phyloP scores from a whole-genome alignment of 176 grass and related monocot species.

The Aegilops speltoides region DNA sequence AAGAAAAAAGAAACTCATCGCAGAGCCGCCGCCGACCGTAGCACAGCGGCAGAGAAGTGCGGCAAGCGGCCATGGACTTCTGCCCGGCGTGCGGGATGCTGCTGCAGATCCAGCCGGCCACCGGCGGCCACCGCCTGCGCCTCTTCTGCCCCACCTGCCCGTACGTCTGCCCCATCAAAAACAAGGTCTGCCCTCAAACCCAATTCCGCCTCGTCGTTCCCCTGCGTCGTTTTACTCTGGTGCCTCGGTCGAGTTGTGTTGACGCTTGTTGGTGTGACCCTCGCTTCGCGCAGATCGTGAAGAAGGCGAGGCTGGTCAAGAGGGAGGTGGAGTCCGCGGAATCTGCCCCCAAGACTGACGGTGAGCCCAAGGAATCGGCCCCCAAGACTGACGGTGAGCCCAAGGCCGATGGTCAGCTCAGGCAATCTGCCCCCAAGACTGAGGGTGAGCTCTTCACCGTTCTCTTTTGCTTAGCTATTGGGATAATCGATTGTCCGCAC shows the following conservation, averaged over 20 bases:
- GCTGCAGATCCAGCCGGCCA: conserved; percentile 68
- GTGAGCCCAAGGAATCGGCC: conserved; percentile 52
- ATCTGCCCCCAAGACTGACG: conserved; percentile 39
- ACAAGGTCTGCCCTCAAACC: conserved; percentile 46
- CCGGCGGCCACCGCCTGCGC: conserved; percentile 45
- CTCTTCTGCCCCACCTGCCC: conserved; percentile 74
- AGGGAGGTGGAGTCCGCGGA: conserved; percentile 71
- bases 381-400: conserved; percentile 44
- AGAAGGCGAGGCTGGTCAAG: conserved; percentile 51
- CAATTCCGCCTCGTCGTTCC: background rate
- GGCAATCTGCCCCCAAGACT: conserved; percentile 55
- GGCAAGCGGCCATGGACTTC: conserved; percentile 67
- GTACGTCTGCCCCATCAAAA: conserved; percentile 56
- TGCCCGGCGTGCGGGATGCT: conserved; percentile 67
- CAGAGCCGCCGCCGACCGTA: background rate
- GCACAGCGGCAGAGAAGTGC: background rate
- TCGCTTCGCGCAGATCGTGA: conserved; percentile 55
- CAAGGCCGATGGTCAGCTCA: conserved; percentile 40
- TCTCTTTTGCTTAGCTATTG: background rate
- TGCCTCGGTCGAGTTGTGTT: background rate
- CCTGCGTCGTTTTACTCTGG: background rate
- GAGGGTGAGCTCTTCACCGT: conserved; percentile 29
- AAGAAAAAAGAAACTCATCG: no score
- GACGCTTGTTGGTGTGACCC: background rate
- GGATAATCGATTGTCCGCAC: background rate